These are phyloP conservation scores for Friedmanniomyces endolithicus DNA, from an alignment of 495 filamentous ascomycete species.

Conservation along the genomic window DNA sequence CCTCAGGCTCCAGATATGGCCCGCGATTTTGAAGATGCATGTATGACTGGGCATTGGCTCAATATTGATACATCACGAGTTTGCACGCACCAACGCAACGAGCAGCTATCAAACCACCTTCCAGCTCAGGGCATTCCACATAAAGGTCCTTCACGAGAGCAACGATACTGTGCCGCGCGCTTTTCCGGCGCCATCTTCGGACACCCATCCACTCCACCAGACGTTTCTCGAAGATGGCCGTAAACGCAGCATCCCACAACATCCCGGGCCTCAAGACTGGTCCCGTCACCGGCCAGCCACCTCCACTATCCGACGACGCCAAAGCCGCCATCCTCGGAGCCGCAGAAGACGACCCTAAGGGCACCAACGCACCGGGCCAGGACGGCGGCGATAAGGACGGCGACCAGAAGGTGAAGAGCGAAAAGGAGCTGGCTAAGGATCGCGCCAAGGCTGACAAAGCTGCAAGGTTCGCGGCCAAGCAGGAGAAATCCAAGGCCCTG, in stretches of 20 bases:
- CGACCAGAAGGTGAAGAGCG: conserved; percentile 32
- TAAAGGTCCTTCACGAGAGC: background rate
- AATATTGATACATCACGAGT: background rate
- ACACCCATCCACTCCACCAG: background rate
- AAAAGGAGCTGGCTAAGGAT: conserved; percentile 42
- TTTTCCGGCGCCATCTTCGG: conserved; percentile 2
- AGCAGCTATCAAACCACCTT: background rate
- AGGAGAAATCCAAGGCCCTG: conserved; percentile 37
- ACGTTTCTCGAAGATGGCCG: conserved; percentile 2
- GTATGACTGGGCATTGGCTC: background rate
- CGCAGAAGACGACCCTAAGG: conserved; percentile 27
- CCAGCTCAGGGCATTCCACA: background rate
- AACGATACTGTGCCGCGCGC: conserved; percentile 11
- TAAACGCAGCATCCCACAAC: conserved; percentile 19
- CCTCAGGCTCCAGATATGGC: background rate
- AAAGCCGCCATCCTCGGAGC: conserved; percentile 22
- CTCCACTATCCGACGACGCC: conserved; percentile 7
- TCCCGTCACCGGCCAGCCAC: conserved; percentile 13
- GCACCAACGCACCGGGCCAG: conserved; percentile 27
- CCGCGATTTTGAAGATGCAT: background rate
- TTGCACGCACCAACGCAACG: too few species aligned
- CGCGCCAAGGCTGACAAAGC: conserved; percentile 48
- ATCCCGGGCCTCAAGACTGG: conserved; percentile 14
- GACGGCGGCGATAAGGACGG: conserved; percentile 29
- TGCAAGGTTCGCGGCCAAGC: conserved; percentile 48